Conservation (phyloP, 177 flowering plant genomes). For the Vitis hybrid region DNA sequence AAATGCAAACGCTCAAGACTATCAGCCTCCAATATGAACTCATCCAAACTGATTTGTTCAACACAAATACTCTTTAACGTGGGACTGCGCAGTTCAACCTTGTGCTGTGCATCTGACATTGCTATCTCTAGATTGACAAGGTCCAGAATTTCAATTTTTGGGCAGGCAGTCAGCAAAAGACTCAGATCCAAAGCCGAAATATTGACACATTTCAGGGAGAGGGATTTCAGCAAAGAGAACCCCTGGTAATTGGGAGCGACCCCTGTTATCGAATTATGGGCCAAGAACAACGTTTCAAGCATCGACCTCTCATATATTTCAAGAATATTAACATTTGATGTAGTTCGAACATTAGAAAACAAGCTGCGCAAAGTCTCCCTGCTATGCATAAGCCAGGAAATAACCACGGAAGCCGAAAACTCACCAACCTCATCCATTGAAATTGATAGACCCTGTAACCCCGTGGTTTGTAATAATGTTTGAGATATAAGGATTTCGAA, state of each 20-base stretch:
- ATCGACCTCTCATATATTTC: no score
- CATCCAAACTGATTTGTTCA: constrained; percentile 79
- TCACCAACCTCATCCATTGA: no score
- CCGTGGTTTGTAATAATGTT: no score
- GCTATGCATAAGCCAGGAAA: no score
- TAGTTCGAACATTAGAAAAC: no score
- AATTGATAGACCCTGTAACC: no score
- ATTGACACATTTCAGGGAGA: constrained; percentile 71
- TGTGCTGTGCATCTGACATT: constrained; percentile 76
- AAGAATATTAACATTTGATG: no score
- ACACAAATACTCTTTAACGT: constrained; percentile 66
- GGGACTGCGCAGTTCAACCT: constrained; percentile 71
- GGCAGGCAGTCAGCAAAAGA: constrained; percentile 79
- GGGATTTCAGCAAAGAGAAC: constrained; percentile 70
- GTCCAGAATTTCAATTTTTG: constrained; percentile 59
- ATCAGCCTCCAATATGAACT: constrained; percentile 82
- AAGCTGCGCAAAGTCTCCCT: no score
- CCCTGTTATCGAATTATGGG: no score
- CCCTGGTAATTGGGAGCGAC: constrained; percentile 81
- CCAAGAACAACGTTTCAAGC: no score
- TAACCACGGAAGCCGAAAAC: no score
- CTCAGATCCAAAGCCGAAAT: constrained; percentile 84
- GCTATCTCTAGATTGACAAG: constrained; percentile 78
- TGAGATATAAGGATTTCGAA: no score
- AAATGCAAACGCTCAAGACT: constrained; percentile 65